Evolutionary conservation across 176 grass and related monocot genomes (phyloP), one percentile per base, ranked within the genome.

Genomic region (Oryza longistaminata): DNA sequence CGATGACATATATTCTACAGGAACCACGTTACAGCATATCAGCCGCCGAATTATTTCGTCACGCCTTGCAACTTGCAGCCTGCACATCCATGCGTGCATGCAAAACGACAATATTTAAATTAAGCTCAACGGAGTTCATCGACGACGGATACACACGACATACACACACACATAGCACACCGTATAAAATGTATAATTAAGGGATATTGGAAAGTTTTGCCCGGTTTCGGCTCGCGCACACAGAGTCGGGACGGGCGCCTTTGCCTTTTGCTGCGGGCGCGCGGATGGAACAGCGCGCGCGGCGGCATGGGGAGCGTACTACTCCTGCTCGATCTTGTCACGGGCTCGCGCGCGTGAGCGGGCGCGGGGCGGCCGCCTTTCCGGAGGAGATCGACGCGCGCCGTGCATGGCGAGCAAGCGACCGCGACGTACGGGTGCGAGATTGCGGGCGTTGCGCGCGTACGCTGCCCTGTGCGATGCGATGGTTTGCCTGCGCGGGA

Each of bases 141-240:
- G 11, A 45, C n/a, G n/a, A 72, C n/a, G n/a, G 11, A 27, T 29
- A 62, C 19, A 55, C 6, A 19, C 16, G 6, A 1, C 6, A 2
- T 6, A 37, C 5, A 21, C 6, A n/a, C 5, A 21, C 2, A 58
- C 53, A 52, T 6, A 16, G n/a, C 58, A 24, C 58, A 7, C 22
- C 21, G 9, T 24, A 10, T 3, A 62, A 62, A 7, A 9, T 8
- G 9, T 24, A 10, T 3, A 62, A 62, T 35, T 60, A n/a, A 68
- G 79, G 49, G 62, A 34, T 31, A 17, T 22, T 21, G 74, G 66
- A 87, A 87, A 75, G 70, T 13, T 42, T 16, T 2, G 17, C 64
- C 68, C 13, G 79, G 49, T 88, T 82, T 88, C 21, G 74, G 49
- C 24, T 46, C 72, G 71, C 78, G 50, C 79, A 42, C 86, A 66